These are phyloP conservation scores for Bullera alba DNA, from an alignment of 768 basidiomycete species.

Conservation along the genomic window DNA sequence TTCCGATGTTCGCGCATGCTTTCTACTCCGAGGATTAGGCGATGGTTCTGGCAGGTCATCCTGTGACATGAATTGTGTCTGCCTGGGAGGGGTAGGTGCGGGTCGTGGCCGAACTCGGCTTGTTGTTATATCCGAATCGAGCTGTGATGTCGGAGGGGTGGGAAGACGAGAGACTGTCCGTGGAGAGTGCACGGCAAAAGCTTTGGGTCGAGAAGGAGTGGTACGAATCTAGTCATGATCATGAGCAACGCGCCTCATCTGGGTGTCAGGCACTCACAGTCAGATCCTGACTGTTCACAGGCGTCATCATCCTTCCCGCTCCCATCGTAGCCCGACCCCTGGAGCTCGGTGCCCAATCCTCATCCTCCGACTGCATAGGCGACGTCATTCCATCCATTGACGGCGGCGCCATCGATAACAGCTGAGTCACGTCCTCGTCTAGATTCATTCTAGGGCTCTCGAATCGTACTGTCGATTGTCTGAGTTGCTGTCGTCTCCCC, in stretches of 20 bases:
- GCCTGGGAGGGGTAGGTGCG: slow-evolving; percentile 12
- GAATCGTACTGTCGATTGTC: no score
- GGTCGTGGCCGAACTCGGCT: slow-evolving; percentile 12
- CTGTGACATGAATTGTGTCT: background rate
- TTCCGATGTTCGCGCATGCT: no score
- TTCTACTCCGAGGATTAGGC: slow-evolving; percentile 21
- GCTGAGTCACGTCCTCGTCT: slow-evolving; percentile 10
- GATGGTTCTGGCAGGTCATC: slow-evolving; percentile 8
- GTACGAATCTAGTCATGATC: background rate
- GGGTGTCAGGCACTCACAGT: slow-evolving; percentile 5
- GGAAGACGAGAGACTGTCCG: slow-evolving; percentile 10
- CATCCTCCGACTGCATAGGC: background rate
- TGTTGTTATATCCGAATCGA: background rate
- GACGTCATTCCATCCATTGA: slow-evolving; percentile 1
- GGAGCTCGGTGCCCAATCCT: background rate
- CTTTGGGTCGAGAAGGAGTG: background rate
- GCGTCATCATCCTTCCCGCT: slow-evolving; percentile 21
- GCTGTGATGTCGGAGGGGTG: slow-evolving; percentile 22
- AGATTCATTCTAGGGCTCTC: no score
- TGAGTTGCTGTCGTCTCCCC: no score
- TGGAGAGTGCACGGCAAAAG: background rate
- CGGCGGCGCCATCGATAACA: slow-evolving; percentile 9
- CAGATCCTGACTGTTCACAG: slow-evolving; percentile 21
- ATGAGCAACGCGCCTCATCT: background rate
- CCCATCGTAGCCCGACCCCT: background rate